Conservation (phyloP, 352 stramenopile species). For the Globisporangium echinulatum region DNA sequence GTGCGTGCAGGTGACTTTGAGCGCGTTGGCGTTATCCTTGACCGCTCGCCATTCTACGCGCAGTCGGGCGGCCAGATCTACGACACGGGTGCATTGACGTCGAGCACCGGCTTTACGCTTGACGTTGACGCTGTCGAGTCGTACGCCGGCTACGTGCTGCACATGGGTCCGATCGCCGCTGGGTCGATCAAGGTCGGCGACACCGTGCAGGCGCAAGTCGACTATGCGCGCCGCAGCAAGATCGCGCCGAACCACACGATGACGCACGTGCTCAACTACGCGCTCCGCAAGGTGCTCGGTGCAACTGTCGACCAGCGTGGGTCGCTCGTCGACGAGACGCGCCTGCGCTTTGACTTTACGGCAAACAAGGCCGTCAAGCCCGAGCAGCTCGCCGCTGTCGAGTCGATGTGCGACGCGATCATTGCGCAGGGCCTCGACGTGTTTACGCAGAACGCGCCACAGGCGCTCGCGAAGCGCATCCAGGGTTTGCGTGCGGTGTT, state of each 20-base stretch:
- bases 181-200: conserved; percentile 84
- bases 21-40: conserved; percentile 94
- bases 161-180: conserved; percentile 81
- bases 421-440: conserved; percentile 91
- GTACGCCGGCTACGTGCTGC: conserved; percentile 95
- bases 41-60: conserved; percentile 97
- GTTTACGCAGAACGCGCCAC: conserved; percentile 88
- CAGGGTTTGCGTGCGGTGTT: conserved; percentile 97
- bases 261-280: conserved; percentile 99
- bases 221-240: conserved; percentile 91
- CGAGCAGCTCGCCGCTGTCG: conserved; percentile 83
- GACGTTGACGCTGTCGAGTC: conserved; percentile 91
- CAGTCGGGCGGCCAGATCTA: conserved; percentile 96
- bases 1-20: conserved; percentile 75
- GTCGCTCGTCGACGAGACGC: conserved; percentile 95
- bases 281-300: conserved; percentile 93
- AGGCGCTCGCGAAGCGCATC: conserved; percentile 93
- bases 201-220: conserved; percentile 85
- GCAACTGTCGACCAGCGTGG: conserved; percentile 95
- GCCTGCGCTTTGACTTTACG: conserved; percentile 99
- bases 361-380: conserved; percentile 93
- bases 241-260: conserved; percentile 99
- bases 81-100: conserved; percentile 85
- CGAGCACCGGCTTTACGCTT: conserved; percentile 30
- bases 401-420: conserved; percentile 84